Evolutionary conservation across 2,329 filamentous ascomycete species (phyloP).

Genomic region (Helminthosporium solani): DNA sequence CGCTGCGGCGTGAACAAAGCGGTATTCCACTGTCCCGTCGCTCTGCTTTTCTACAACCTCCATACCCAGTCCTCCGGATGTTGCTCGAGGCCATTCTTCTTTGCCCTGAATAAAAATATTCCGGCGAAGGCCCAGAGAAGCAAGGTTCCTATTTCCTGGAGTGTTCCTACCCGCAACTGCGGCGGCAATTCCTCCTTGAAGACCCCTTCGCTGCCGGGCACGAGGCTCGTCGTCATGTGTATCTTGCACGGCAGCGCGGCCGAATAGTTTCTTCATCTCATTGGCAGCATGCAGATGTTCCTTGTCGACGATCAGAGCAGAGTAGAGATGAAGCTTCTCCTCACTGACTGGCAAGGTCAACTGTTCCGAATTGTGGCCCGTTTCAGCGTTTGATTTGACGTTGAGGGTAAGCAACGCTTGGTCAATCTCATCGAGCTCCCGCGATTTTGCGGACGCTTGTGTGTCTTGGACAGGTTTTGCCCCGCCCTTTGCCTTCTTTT

Average conservation of each 20-base stretch:
- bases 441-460: slow-evolving; percentile 15
- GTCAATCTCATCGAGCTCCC: slow-evolving; percentile 65
- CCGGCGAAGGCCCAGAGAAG: slow-evolving; percentile 69
- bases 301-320: slow-evolving; percentile 63
- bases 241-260: slow-evolving; percentile 62
- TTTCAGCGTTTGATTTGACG: slow-evolving; percentile 28
- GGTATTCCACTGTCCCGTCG: slow-evolving; percentile 69
- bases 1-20: slow-evolving; percentile 69
- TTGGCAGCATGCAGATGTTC: slow-evolving; percentile 81
- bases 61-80: slow-evolving; percentile 84
- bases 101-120: slow-evolving; percentile 87
- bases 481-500: slow-evolving; percentile 59
- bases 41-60: slow-evolving; percentile 58
- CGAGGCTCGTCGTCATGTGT: slow-evolving; percentile 54
- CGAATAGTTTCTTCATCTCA: slow-evolving; percentile 82
- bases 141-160: slow-evolving; percentile 61
- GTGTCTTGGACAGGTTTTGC: slow-evolving; percentile 41
- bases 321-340: slow-evolving; percentile 51
- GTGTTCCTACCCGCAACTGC: slow-evolving; percentile 58
- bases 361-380: slow-evolving; percentile 14
- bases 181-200: slow-evolving; percentile 59
- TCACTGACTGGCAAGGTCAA: slow-evolving; percentile 30
- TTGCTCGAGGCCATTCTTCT: slow-evolving; percentile 79
- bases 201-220: slow-evolving; percentile 57
- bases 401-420: slow-evolving; percentile 60